These are phyloP conservation scores for Purshia tridentata DNA, from an alignment of 306 rosid species.

Conservation along the genomic window DNA sequence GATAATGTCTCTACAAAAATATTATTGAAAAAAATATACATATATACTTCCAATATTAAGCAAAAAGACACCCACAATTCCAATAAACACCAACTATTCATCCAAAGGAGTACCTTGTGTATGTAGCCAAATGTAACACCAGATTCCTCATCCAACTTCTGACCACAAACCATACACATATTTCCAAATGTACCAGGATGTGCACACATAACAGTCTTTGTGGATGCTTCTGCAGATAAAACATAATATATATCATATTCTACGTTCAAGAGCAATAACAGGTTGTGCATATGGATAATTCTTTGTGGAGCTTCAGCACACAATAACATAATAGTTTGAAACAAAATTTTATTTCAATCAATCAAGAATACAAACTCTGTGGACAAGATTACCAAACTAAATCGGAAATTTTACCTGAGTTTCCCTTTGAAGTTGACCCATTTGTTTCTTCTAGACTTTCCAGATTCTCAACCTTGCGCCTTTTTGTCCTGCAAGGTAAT, in stretches of 20 bases:
- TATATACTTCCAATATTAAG: not conserved
- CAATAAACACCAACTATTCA: constrained; percentile 6
- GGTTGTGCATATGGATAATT: not conserved
- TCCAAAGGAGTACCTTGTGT: constrained; percentile 62
- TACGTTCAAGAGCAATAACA: not conserved
- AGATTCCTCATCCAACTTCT: constrained; percentile 59
- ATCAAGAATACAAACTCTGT: not conserved
- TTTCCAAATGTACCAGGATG: constrained; percentile 85
- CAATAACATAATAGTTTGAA: not conserved
- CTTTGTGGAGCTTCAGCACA: not conserved
- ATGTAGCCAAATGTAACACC: constrained; percentile 84
- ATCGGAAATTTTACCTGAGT: not conserved
- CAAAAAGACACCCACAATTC: not conserved
- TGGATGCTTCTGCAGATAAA: constrained; percentile 44
- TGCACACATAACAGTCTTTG: constrained; percentile 41
- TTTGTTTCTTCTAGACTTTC: not conserved
- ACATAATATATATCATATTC: not conserved
- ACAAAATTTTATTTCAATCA: not conserved
- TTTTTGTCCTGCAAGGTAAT: constrained; percentile 12
- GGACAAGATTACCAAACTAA: not conserved
- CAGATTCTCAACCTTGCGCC: constrained; percentile 14
- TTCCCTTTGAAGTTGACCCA: constrained; percentile 1
- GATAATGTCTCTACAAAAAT: not conserved
- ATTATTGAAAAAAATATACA: not conserved
- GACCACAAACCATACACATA: constrained; percentile 75